These are phyloP conservation scores for Scedosporium aurantiacum DNA, from an alignment of 2,329 filamentous ascomycete species.

Conservation along the genomic window DNA sequence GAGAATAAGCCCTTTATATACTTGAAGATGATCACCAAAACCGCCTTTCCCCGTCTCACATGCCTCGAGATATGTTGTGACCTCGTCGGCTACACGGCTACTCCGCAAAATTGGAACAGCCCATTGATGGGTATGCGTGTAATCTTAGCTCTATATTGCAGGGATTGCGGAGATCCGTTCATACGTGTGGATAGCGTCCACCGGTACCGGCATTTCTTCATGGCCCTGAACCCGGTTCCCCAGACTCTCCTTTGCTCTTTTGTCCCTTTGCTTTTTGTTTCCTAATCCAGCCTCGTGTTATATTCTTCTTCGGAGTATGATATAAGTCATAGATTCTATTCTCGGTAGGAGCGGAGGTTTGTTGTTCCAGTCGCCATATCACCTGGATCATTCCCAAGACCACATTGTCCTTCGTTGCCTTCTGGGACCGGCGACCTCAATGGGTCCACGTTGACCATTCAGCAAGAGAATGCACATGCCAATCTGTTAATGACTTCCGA, in stretches of 20 bases:
- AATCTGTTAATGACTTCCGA: background rate
- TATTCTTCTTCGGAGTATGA: no score
- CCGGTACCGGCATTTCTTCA: background rate
- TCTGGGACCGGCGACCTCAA: background rate
- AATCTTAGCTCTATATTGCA: background rate
- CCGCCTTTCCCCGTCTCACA: background rate
- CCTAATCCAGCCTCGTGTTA: no score
- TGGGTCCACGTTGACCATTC: no score
- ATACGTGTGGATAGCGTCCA: background rate
- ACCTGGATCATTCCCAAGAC: background rate
- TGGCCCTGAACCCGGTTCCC: no score
- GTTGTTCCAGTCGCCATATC: no score
- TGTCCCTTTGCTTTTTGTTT: background rate
- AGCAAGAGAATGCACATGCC: background rate
- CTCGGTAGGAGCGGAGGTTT: no score
- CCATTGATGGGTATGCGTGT: background rate
- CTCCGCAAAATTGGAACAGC: background rate
- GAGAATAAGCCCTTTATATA: background rate
- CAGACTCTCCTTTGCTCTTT: no score
- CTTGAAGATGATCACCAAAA: background rate
- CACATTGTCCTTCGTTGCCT: background rate
- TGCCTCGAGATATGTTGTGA: background rate
- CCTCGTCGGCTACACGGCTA: background rate
- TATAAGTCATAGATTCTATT: no score
- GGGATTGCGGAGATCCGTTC: background rate